Conservation (phyloP, 768 basidiomycete genomes). For the Inosperma sp. region DNA sequence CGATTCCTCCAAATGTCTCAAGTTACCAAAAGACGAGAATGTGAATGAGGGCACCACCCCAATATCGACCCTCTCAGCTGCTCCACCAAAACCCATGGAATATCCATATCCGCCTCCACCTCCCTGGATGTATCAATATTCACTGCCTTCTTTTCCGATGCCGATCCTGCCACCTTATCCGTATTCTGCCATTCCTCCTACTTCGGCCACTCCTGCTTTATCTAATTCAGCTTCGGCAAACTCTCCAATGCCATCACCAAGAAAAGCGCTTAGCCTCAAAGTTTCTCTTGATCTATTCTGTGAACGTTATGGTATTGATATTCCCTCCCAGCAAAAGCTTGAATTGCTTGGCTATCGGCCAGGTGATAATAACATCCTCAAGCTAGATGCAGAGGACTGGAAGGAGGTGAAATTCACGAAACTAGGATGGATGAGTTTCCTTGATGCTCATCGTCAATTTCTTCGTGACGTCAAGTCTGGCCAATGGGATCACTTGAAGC, state of each 20-base stretch:
- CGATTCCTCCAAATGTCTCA: not conserved
- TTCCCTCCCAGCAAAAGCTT: not conserved
- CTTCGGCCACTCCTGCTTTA: not conserved
- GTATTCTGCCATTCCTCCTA: not conserved
- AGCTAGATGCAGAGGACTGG: slow-evolving; percentile 4
- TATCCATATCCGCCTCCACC: not conserved
- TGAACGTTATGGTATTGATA: not conserved
- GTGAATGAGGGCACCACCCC: not conserved
- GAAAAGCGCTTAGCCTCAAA: not conserved
- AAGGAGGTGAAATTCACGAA: slow-evolving; percentile 1
- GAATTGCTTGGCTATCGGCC: slow-evolving; percentile 4
- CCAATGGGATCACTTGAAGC: not conserved
- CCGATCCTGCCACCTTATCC: not conserved
- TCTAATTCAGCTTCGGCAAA: not conserved
- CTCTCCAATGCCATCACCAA: not conserved
- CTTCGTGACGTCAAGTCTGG: not conserved
- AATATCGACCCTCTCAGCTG: not conserved
- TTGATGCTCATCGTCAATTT: not conserved
- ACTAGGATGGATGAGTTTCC: slow-evolving; percentile 1
- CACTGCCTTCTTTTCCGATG: too few relatives aligned
- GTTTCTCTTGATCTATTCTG: not conserved
- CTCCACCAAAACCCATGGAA: not conserved
- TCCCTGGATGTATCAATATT: not conserved
- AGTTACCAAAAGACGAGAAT: not conserved
- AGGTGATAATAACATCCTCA: slow-evolving; percentile 1